Evolutionary conservation across 75 land plant species (phyloP), one percentile per base, ranked within the genome.

Genomic region (Chamaecyparis obtusa): DNA sequence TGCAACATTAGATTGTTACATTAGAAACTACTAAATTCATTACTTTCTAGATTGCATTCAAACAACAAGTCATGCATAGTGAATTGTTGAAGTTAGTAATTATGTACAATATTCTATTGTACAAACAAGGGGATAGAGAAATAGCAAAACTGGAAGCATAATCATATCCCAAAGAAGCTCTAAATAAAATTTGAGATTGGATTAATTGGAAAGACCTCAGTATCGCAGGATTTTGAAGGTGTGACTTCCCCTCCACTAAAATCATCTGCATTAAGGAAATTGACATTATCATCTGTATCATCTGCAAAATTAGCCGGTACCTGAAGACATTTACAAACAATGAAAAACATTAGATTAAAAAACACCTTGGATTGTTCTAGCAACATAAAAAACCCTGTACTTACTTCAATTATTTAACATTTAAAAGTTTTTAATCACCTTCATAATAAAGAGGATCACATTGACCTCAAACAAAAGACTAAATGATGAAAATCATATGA

Each of bases 301-400:
- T 44, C 51, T 44, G 83, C 32, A 80, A 80, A 43, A 41, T 80
- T n/a, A 80, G 30, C 44, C 24, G 83, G 83, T 44, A 80, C 83
- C 83, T 80, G 83, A 44, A 43, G 30, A 44, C 24, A 3, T 80
- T 39, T 44, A 80, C 30, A 24, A 79, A 80, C 21, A 39, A 43
- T 39, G 19, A 80, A 44, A 80, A 9, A 19, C 27, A 80, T 37
- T 44, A 39, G 19, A 44, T 2, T 10, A 39, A 80, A 35, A 36
- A 27, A 21, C 48, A 24, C 8, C 48, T 43, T 10, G 9, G 43
- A 27, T 44, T 79, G 21, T 79, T 79, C n/a, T 39, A 37, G 82
- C 82, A 79, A 79, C n/a, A 41, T 9, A 21, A 39, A 36, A 79
- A 41, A 79, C 21, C 41, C 75, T 8, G 9, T 39, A 39, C 37